Evolutionary conservation across 2,329 filamentous ascomycete species (phyloP).

Genomic region (Arthrobotrys sphaeroides): DNA sequence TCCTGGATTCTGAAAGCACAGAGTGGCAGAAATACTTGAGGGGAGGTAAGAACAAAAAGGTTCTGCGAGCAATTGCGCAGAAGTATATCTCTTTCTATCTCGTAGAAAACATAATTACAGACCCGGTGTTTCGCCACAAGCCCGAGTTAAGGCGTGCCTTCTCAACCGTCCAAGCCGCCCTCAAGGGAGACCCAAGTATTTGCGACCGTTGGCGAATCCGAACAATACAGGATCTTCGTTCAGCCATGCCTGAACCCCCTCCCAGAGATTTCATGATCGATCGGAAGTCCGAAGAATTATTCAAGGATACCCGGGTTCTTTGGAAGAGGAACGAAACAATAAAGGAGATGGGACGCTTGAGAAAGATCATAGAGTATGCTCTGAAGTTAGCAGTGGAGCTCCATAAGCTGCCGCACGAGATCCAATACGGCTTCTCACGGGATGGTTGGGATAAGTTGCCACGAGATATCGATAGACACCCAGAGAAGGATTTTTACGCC

Average conservation of each 20-base stretch:
- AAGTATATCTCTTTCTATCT: slow-evolving; percentile 25
- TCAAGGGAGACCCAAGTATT: background rate
- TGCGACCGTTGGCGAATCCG: slow-evolving; percentile 3
- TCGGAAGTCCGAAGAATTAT: background rate
- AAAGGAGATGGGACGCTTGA: background rate
- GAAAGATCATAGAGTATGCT: background rate
- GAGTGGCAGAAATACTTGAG: background rate
- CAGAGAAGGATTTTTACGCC: slow-evolving; percentile 3
- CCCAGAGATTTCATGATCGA: background rate
- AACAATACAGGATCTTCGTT: slow-evolving; percentile 2
- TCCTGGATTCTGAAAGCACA: background rate
- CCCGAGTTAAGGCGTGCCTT: background rate
- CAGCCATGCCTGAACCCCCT: background rate
- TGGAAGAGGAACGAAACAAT: background rate
- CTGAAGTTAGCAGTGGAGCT: background rate
- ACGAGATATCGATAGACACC: background rate
- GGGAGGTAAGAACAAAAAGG: background rate
- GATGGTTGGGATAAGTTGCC: slow-evolving; percentile 4
- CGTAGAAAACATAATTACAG: background rate
- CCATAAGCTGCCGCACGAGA: slow-evolving; percentile 3
- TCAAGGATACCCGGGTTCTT: slow-evolving; percentile 9
- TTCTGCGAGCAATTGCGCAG: slow-evolving; percentile 17
- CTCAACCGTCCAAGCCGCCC: background rate
- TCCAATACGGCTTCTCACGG: background rate
- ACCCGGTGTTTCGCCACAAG: background rate